Conservation (phyloP, 768 basidiomycete species). For the Chalciporus pseudorubinellus region DNA sequence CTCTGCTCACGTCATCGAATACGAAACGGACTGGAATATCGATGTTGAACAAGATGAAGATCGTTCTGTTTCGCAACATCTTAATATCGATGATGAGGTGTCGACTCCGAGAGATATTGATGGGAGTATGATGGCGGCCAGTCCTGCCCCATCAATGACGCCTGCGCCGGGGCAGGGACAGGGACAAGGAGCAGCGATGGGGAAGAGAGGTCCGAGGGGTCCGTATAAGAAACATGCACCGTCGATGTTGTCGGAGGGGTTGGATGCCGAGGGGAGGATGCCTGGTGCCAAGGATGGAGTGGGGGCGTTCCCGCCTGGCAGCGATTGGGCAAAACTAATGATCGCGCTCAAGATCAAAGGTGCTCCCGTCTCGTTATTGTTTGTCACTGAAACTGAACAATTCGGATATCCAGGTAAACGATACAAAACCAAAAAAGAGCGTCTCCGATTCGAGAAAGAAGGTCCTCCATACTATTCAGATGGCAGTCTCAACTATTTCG, state of each 20-base stretch:
- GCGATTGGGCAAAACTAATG: conserved; percentile 73
- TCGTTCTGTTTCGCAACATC: conserved; percentile 18
- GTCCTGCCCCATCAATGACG: conserved; percentile 44
- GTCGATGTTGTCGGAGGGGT: conserved; percentile 38
- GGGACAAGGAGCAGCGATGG: background rate
- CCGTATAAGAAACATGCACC: conserved; percentile 54
- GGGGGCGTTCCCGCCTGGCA: conserved; percentile 66
- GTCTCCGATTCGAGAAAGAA: conserved; percentile 71
- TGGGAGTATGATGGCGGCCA: conserved; percentile 40
- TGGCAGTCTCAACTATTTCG: conserved; percentile 74
- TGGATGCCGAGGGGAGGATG: conserved; percentile 68
- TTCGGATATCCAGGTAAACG: conserved; percentile 53
- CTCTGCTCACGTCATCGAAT: conserved; percentile 71
- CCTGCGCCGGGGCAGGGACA: conserved; percentile 31
- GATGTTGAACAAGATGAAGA: conserved; percentile 68
- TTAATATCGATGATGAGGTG: conserved; percentile 38
- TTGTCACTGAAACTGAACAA: background rate
- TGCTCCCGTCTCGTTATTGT: conserved; percentile 17
- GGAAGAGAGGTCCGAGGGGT: conserved; percentile 47
- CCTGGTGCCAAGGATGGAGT: conserved; percentile 78
- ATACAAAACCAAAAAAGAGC: conserved; percentile 79
- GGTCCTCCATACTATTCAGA: conserved; percentile 70
- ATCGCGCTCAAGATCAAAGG: conserved; percentile 74
- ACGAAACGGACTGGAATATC: conserved; percentile 82
- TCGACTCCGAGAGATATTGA: conserved; percentile 49